Evolutionary conservation across 2,329 filamentous ascomycete species (phyloP).

Genomic region (Sporothrix variecibatus): DNA sequence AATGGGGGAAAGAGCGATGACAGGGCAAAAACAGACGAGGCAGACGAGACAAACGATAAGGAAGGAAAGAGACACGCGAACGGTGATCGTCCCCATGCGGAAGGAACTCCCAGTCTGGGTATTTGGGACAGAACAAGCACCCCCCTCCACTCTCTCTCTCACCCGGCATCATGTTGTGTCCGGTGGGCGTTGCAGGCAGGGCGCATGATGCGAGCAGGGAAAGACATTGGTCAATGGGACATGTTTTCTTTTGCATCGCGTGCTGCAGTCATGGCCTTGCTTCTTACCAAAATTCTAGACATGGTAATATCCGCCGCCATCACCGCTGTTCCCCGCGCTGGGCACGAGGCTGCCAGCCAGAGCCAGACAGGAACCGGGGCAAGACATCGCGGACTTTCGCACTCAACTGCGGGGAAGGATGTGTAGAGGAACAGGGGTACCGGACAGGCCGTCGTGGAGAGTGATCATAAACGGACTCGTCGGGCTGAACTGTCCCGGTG

Average conservation of each 20-base stretch:
- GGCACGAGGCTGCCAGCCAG: constrained; percentile 9
- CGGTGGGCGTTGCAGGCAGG: not conserved
- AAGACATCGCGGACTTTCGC: not conserved
- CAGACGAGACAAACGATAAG: not conserved
- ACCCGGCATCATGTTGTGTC: not conserved
- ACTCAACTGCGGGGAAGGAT: too few species aligned
- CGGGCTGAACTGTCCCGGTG: not conserved
- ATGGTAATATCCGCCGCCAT: not conserved
- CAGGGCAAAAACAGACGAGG: not conserved
- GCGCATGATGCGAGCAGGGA: not conserved
- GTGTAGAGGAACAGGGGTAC: not conserved
- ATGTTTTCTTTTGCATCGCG: not conserved
- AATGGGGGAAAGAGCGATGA: not conserved
- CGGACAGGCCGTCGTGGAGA: not conserved
- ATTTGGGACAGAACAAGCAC: not conserved
- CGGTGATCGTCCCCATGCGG: not conserved
- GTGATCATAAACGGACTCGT: not conserved
- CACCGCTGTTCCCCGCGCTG: not conserved
- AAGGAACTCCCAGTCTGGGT: not conserved
- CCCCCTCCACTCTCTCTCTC: too few species aligned
- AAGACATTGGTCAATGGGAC: not conserved
- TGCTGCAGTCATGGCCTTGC: not conserved
- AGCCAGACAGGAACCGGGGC: not conserved
- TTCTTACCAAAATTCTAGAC: not conserved
- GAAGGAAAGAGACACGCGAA: not conserved